These are phyloP conservation scores for Lotmaria passim DNA, from an alignment of 208 protist species.

Conservation along the genomic window DNA sequence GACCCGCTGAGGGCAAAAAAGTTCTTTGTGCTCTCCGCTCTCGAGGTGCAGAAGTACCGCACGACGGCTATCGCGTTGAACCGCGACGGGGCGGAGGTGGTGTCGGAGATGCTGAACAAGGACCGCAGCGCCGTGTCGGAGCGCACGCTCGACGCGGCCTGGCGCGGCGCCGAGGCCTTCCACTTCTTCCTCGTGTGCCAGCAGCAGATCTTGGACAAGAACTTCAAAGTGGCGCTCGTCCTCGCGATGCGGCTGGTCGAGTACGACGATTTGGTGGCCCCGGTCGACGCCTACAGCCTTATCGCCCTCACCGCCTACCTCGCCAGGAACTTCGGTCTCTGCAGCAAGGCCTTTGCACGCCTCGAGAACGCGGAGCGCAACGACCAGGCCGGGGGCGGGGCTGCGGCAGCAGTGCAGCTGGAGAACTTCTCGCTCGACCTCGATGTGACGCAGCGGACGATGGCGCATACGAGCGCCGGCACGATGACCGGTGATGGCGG, in stretches of 20 bases:
- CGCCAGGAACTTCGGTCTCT: constrained; percentile 91
- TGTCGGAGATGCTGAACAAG: constrained; percentile 78
- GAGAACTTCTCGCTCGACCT: constrained; percentile 83
- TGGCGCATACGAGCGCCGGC: constrained; percentile 41
- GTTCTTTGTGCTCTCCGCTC: constrained; percentile 95
- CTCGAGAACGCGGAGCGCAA: constrained; percentile 91
- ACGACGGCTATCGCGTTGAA: constrained; percentile 70
- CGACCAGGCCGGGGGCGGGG: constrained; percentile 41
- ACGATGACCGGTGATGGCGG: constrained; percentile 19
- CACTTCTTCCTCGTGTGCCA: constrained; percentile 95
- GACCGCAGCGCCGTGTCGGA: constrained; percentile 75
- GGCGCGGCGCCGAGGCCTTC: constrained; percentile 95
- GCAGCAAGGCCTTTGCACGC: constrained; percentile 95
- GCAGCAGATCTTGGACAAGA: constrained; percentile 83
- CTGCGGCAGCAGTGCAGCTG: constrained; percentile 36
- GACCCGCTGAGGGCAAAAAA: constrained; percentile 94
- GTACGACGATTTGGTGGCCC: constrained; percentile 94
- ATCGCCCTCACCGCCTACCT: constrained; percentile 95
- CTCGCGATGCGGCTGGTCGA: constrained; percentile 92
- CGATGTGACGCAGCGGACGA: constrained; percentile 75
- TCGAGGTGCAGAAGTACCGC: constrained; percentile 94
- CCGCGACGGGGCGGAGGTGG: constrained; percentile 64
- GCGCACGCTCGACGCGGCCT: constrained; percentile 86
- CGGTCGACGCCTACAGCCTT: constrained; percentile 92
- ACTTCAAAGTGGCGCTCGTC: constrained; percentile 75